Base-by-base conservation (phyloP, 2,329 filamentous ascomycete genomes). In the Proliferodiscus dingleyae region DNA sequence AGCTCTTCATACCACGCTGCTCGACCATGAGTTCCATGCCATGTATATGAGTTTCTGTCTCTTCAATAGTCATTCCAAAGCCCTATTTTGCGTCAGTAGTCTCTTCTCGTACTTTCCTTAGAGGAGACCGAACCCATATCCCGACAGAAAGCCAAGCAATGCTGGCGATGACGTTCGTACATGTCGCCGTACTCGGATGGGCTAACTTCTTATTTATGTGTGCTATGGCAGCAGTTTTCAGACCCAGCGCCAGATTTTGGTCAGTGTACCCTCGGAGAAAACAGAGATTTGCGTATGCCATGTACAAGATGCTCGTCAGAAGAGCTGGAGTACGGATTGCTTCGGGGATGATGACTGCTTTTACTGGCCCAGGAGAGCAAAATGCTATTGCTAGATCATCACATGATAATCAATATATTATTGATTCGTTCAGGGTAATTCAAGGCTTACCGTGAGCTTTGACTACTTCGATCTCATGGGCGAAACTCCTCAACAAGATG, bases 251-350 rank as follows among this genome's bases (percentile, higher is more conserved):
- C 30, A 41, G 16, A 24, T 41, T 28, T 21, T 15, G 28, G 19
- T 9, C 32, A 13, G 24, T 30, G 10, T 30, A n/a, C 19, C 18
- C 26, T 32, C 26, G 15, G 9, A 30, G 15, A 5, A 28, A 13
- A 9, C 15, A 41, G 6, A 41, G 39, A n/a, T 41, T 32, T 13
- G 39, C 39, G 30, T 41, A 41, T 13, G 39, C 39, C 39, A 41
- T 41, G 39, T 32, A 41, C 13, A 41, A 41, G 15, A 41, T 33
- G 26, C 39, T 41, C 5, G 23, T 11, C 19, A 41, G n/a, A 11
- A 41, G 39, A 41, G 39, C 39, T 2, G 39, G 39, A 21, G 39
- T 41, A n/a, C 28, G 39, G 24, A 32, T 2, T 22, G 39, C 39
- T 32, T 33, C 39, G 5, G 39, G 28, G 13, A 41, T 30, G 9